Evolutionary conservation across 805 yeast species (phyloP).

Genomic region (Candida coleopterorum): DNA sequence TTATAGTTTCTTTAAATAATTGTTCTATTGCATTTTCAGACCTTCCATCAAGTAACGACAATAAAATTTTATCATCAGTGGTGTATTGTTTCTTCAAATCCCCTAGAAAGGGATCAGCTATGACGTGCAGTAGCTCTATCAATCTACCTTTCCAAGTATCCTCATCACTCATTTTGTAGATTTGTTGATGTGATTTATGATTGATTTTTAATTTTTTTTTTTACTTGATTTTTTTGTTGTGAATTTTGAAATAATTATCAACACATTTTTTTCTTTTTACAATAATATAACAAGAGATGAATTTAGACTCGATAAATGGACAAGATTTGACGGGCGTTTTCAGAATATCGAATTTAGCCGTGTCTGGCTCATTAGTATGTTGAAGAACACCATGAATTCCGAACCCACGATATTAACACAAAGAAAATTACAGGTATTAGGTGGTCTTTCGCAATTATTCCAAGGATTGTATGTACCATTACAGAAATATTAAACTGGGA

Average conservation of each 20-base stretch:
- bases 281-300: slow-evolving; percentile 21
- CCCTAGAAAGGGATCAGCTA: slow-evolving; percentile 9
- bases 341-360: slow-evolving; percentile 48
- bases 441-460: slow-evolving; percentile 48
- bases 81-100: slow-evolving; percentile 3
- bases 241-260: not conserved
- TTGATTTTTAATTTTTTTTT: not conserved
- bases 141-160: slow-evolving; percentile 9
- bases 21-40: slow-evolving; percentile 7
- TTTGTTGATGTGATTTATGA: slow-evolving; percentile 1
- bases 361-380: slow-evolving; percentile 52
- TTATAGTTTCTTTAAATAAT: slow-evolving; percentile 8
- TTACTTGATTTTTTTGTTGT: not conserved
- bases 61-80: slow-evolving; percentile 1
- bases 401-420: slow-evolving; percentile 12
- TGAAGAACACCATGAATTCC: not conserved
- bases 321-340: slow-evolving; percentile 43
- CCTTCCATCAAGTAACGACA: slow-evolving; percentile 1
- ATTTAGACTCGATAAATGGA: slow-evolving; percentile 39
- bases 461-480: slow-evolving; percentile 40
- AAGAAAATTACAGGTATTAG: slow-evolving; percentile 30
- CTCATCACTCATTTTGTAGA: slow-evolving; percentile 2
- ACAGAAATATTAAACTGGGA: not conserved
- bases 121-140: slow-evolving; percentile 8
- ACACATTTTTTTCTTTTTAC: too few relatives aligned